These are phyloP conservation scores for Symbiodinium pilosum DNA, from an alignment of 73 alveolate species.

Conservation along the genomic window DNA sequence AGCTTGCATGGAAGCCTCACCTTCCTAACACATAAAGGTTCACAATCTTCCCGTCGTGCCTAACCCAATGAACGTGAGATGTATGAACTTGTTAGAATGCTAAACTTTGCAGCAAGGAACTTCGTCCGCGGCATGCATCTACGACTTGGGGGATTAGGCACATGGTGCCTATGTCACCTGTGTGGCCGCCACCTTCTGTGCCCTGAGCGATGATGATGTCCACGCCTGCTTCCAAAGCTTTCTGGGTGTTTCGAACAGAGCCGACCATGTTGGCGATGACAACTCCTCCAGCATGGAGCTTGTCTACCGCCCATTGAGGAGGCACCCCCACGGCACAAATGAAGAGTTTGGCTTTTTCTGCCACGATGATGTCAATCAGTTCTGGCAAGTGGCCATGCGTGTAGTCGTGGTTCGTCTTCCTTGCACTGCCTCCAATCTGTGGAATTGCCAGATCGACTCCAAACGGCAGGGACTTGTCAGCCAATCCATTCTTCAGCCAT, in stretches of 20 bases:
- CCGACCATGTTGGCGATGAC: conserved; percentile 37
- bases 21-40: too few relatives aligned
- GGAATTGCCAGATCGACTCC: conserved; percentile 93
- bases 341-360: background rate
- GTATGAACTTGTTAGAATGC: too few relatives aligned
- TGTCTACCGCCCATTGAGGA: conserved; percentile 92
- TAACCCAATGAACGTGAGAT: too few relatives aligned
- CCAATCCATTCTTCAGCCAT: conserved; percentile 54
- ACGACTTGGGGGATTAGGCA: conserved; percentile 81
- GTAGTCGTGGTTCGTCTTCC: conserved; percentile 95
- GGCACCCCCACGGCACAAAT: conserved; percentile 90
- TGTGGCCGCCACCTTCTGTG: conserved; percentile 20
- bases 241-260: conserved; percentile 49
- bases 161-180: conserved; percentile 86
- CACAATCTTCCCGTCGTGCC: too few relatives aligned
- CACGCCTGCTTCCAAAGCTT: conserved; percentile 88
- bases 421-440: conserved; percentile 70
- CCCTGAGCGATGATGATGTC: conserved; percentile 94
- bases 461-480: conserved; percentile 85
- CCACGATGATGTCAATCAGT: conserved; percentile 76
- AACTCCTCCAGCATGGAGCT: conserved; percentile 59
- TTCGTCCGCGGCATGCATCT: conserved; percentile 86
- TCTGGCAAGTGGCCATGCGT: conserved; percentile 84
- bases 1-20: too few relatives aligned
- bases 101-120: background rate